Evolutionary conservation across 1,139 yeast species (phyloP), one percentile per base, ranked within the genome.

Genomic region (Candida sojae): DNA sequence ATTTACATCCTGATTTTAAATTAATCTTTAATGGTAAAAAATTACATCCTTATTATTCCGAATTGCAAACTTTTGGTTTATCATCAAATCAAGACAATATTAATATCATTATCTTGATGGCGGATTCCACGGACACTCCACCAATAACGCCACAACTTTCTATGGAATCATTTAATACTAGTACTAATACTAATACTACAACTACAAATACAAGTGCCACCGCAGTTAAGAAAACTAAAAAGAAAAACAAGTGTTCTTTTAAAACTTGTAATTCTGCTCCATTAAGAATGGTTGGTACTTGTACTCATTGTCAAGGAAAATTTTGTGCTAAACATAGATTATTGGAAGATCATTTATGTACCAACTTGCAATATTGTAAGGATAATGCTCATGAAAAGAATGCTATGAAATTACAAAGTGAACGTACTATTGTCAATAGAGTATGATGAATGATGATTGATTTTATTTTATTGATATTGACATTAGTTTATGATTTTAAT

Each of bases 291-390:
- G 95, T 88, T 36, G 97, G 97, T 37, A 91, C 86, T 65, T 91
- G 97, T 66, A 80, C 84, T 49, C 88, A 85, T 62, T 91, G 97
- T 65, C 83, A 83, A 46, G 96, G 96, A 41, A 87, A 86, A 62
- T 90, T 83, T 66, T 90, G 97, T 67, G 88, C 95, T 37, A 86
- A 86, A 61, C 97, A 90, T 69, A 77, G 97, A 51, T 76, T 91
- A 51, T 75, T 90, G 67, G 97, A 90, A 67, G 90, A 86, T 66
- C 97, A 90, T 68, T 67, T 80, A 52, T 90, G 97, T 64, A 73
- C 79, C 51, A 96, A 95, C 7, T 79, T 90, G 53, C 88, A 86
- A 62, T 77, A 72, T 57, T 88, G 96, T 72, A 88, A 89, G 71
- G 92, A 89, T 60, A 83, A 80, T 58, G 84, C 90, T 56, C 96